Evolutionary conservation across 2,329 filamentous ascomycete genomes (phyloP), one percentile per base, ranked within the genome.

Genomic region (Aspergillus persii): DNA sequence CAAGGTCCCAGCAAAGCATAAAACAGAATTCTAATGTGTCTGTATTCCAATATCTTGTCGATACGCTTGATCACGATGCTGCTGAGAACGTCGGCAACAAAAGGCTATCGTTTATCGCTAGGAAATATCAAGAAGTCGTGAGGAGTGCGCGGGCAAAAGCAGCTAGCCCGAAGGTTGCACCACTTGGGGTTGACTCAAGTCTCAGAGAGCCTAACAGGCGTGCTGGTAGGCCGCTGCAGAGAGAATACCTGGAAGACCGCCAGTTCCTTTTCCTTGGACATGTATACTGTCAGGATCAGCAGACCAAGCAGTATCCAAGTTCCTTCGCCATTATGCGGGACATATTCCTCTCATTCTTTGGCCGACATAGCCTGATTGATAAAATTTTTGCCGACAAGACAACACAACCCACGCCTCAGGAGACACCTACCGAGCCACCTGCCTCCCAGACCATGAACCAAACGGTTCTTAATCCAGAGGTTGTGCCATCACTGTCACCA

Each of bases 341-440:
- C 30, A 52, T 52, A 33, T 52, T 52, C 50, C 33, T 52, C 29
- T 52, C 50, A 31, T 52, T 52, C 50, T 52, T 52, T 33, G 50
- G 50, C 50, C 30, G 50, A 26, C 29, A 52, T 18, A 27, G n/a
- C 50, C 18, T 52, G 27, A 33, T 52, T 52, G 50, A 52, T 36
- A 31, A 27, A 52, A 18, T 33, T 23, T 23, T 50, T 30, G 9
- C 49, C 49, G 29, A 50, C n/a, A 23, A 50, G 29, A 29, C 8
- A 44, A 15, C 11, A 44, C 39, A 44, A 18, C 39, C n/a, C 11
- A 44, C 39, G 11, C 11, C n/a, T 44, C 11, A 44, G 39, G 11
- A 44, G 3, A 44, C 39, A 44, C 39, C 39, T 12, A 18, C n/a
- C 39, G 11, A 15, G n/a, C n/a, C 39, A 44, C 39, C 39, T 18